A percentile compares a stretch with the other conserved stretches of the same genome.
Conservation (phyloP, 2,329 filamentous ascomycete genomes). For the Huntiella savannae region DNA sequence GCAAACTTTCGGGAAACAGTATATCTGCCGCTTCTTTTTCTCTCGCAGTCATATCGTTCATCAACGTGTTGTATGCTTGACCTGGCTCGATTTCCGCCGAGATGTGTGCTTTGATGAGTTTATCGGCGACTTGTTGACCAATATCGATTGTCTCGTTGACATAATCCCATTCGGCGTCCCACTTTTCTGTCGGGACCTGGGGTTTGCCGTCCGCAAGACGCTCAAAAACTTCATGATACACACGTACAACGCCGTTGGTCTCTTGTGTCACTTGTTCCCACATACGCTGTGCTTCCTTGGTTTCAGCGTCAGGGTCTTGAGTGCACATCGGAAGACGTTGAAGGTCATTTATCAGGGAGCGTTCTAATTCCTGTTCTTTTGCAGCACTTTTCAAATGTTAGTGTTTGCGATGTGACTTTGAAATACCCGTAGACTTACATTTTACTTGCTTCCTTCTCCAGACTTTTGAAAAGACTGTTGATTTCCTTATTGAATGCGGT, state of each 20-base stretch:
- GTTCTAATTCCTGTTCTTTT: conserved; percentile 4
- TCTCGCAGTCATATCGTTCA: conserved; percentile 5
- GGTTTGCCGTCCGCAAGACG: conserved; percentile 1
- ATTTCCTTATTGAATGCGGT: conserved; percentile 3
- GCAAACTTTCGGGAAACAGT: conserved; percentile 11
- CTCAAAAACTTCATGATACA: conserved; percentile 8
- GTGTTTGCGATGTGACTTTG: background rate
- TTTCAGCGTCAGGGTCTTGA: background rate
- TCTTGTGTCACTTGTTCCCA: background rate
- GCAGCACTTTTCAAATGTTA: conserved; percentile 3
- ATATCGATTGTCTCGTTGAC: conserved; percentile 11
- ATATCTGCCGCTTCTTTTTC: conserved; percentile 8
- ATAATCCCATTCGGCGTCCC: conserved; percentile 9
- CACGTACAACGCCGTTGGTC: conserved; percentile 1
- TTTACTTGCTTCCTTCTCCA: conserved; percentile 5
- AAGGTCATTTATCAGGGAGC: background rate
- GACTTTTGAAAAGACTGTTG: background rate
- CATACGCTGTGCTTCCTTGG: background rate
- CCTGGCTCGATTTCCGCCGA: conserved; percentile 8
- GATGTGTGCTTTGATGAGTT: conserved; percentile 9
- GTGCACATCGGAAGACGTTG: background rate
- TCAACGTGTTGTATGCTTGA: conserved; percentile 5
- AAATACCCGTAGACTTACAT: conserved; percentile 5
- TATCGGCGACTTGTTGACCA: conserved; percentile 8
- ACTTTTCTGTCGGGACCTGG: conserved; percentile 1